Percentiles rank a stretch among this genome's conserved stretches.
phyloP scores from a whole-genome alignment of 169 alveolate genomes.

The Blepharisma undulans region DNA sequence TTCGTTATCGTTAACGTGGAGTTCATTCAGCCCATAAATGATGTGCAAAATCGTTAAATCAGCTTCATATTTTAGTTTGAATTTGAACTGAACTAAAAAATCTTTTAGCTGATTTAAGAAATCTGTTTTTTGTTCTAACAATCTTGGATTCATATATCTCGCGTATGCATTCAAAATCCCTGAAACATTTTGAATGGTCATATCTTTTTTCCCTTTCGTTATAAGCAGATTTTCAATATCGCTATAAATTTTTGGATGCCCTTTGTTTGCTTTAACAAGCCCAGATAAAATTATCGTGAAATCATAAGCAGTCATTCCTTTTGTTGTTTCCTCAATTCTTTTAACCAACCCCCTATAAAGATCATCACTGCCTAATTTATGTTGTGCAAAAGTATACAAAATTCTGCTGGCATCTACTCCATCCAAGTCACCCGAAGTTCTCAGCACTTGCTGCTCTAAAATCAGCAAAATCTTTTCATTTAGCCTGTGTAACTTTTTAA shows the following conservation, averaged over 20 bases:
- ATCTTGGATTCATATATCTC: background rate
- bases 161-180: background rate
- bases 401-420: background rate
- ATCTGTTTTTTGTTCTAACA: background rate
- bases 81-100: background rate
- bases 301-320: background rate
- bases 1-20: background rate
- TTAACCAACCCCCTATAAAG: background rate
- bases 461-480: background rate
- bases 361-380: background rate
- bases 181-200: background rate
- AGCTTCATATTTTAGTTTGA: background rate
- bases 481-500: background rate
- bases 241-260: background rate
- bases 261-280: background rate
- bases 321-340: background rate
- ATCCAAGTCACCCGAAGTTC: background rate
- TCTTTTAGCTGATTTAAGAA: background rate
- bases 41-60: background rate
- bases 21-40: background rate
- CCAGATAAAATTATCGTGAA: background rate
- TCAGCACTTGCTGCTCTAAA: slow-evolving; percentile 17
- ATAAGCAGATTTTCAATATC: background rate
- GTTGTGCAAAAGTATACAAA: background rate
- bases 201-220: background rate